These are phyloP conservation scores for Acanthochlamys bracteata DNA, from an alignment of 106 monocot genomes.

Conservation along the genomic window DNA sequence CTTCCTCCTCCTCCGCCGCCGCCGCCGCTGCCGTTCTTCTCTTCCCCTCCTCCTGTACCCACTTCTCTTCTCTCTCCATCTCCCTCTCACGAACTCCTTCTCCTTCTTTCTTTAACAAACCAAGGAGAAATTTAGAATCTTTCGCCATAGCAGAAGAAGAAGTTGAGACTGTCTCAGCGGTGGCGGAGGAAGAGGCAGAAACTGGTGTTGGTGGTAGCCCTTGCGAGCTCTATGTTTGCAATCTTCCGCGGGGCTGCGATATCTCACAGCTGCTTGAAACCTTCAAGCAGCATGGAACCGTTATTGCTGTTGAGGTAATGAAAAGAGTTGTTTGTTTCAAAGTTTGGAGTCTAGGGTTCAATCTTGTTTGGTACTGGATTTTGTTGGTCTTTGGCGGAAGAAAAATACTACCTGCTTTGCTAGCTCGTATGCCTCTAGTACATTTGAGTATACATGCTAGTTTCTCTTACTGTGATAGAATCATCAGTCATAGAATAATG, in stretches of 20 bases:
- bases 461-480: no score
- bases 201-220: constrained; percentile 23
- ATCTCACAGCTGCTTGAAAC: constrained; percentile 52
- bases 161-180: not conserved
- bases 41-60: not conserved
- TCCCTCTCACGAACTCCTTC: no score
- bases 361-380: not conserved
- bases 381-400: no score
- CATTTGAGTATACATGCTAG: no score
- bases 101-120: no score
- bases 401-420: no score
- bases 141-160: no score
- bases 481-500: no score
- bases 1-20: constrained; percentile 14
- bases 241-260: constrained; percentile 67
- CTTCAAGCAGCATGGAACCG: constrained; percentile 54
- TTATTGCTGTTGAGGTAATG: no score
- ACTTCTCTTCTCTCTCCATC: not conserved
- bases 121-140: no score
- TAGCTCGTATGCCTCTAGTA: no score
- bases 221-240: constrained; percentile 78
- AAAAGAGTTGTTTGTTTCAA: not conserved
- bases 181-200: not conserved
- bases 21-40: not conserved
- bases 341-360: not conserved